Evolutionary conservation across 108 stramenopile genomes (phyloP).

Genomic region (Pelagomonas calceolata): DNA sequence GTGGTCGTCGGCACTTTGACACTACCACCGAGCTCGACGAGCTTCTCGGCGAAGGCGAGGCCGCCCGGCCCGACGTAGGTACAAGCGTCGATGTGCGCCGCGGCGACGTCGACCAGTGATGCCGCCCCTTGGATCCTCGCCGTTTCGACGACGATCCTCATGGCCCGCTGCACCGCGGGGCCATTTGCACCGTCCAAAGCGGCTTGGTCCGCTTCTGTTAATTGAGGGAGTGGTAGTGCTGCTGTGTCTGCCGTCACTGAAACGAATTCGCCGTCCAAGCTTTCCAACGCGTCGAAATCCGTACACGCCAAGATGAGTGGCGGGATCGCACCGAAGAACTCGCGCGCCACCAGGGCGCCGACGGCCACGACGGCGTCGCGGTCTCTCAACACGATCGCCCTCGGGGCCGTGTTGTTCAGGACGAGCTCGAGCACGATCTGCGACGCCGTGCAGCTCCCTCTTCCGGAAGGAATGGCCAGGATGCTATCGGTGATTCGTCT

Average conservation of each 20-base stretch:
- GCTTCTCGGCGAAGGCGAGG: conserved; percentile 40
- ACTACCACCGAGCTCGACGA: conserved; percentile 51
- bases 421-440: conserved; percentile 67
- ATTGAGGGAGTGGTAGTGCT: too few species aligned
- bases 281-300: neutral
- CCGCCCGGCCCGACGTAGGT: conserved; percentile 70
- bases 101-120: conserved; percentile 7
- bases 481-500: conserved; percentile 33
- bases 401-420: conserved; percentile 45
- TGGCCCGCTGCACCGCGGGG: conserved; percentile 12
- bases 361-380: conserved; percentile 47
- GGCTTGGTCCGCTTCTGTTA: conserved; percentile 36
- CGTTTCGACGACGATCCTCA: neutral
- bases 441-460: conserved; percentile 66
- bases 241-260: neutral
- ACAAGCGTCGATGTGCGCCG: conserved; percentile 65
- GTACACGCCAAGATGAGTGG: neutral
- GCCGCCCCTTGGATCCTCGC: neutral
- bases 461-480: conserved; percentile 55
- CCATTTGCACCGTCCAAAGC: conserved; percentile 23
- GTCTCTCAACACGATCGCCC: conserved; percentile 51
- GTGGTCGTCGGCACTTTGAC: conserved; percentile 61
- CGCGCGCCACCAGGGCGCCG: conserved; percentile 56
- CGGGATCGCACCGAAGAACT: conserved; percentile 41
- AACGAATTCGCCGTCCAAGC: too few species aligned